phyloP scores from a whole-genome alignment of 1,139 yeast species.

The Blastobotrys elegans region DNA sequence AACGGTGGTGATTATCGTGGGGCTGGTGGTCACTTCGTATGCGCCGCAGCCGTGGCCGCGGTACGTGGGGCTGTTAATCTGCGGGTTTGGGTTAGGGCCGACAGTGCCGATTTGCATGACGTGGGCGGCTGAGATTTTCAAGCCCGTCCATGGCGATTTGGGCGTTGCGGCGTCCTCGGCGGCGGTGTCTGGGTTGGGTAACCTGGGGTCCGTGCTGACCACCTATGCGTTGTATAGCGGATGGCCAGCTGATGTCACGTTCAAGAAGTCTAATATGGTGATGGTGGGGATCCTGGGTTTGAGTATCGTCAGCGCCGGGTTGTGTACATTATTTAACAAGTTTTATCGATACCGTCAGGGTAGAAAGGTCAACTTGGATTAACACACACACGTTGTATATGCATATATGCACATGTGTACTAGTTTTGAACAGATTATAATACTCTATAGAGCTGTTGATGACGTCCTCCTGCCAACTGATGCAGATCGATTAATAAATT shows the following conservation, averaged over 20 bases:
- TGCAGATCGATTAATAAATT: too few relatives aligned
- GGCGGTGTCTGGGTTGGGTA: slow-evolving; percentile 78
- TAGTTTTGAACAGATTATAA: too few relatives aligned
- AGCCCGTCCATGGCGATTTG: slow-evolving; percentile 68
- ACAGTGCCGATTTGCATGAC: slow-evolving; percentile 90
- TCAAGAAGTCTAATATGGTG: slow-evolving; percentile 74
- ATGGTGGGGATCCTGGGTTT: slow-evolving; percentile 70
- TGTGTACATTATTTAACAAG: slow-evolving; percentile 29
- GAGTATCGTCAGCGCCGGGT: slow-evolving; percentile 50
- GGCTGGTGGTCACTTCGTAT: slow-evolving; percentile 70
- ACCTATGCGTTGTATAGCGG: slow-evolving; percentile 82
- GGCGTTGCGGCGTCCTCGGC: slow-evolving; percentile 84
- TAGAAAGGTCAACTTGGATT: too few relatives aligned
- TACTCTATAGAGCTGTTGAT: too few relatives aligned
- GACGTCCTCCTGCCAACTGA: too few relatives aligned
- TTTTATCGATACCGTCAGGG: slow-evolving; percentile 13
- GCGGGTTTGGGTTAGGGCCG: slow-evolving; percentile 86
- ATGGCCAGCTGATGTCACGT: slow-evolving; percentile 74
- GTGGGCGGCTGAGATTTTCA: slow-evolving; percentile 75
- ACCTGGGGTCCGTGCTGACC: slow-evolving; percentile 78
- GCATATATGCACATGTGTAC: too few relatives aligned
- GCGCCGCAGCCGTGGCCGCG: slow-evolving; percentile 71
- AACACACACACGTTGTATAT: too few relatives aligned
- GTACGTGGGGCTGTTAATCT: slow-evolving; percentile 73
- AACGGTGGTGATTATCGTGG: slow-evolving; percentile 62